phyloP scores from a whole-genome alignment of 306 rosid species.

The Ammopiptanthus mongolicus region DNA sequence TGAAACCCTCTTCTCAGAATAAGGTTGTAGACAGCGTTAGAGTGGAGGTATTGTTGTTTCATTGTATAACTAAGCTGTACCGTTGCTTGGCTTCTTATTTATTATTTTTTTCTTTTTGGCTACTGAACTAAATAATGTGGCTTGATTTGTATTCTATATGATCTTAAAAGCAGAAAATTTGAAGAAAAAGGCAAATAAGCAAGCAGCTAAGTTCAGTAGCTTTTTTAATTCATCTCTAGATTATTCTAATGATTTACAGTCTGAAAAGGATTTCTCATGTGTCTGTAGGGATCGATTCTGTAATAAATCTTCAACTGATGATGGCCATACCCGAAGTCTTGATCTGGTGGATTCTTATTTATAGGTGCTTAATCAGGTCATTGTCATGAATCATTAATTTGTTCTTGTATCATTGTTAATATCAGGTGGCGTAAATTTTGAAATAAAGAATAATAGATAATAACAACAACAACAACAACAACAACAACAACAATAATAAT shows the following conservation, averaged over 20 bases:
- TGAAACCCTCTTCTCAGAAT: neutral
- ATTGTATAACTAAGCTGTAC: neutral
- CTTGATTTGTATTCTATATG: constrained; percentile 1
- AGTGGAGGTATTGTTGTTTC: neutral
- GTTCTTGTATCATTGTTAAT: constrained; percentile 42
- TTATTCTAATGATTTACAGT: constrained; percentile 24
- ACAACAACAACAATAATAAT: neutral
- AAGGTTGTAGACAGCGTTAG: neutral
- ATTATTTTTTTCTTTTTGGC: neutral
- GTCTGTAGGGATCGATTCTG: constrained; percentile 32
- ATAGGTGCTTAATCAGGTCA: constrained; percentile 29
- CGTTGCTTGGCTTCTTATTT: neutral
- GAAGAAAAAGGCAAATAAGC: constrained; percentile 32
- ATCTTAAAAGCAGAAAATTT: constrained; percentile 39
- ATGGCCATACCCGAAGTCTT: constrained; percentile 26
- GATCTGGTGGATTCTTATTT: constrained; percentile 16
- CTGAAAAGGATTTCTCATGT: constrained; percentile 30
- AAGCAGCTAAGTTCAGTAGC: constrained; percentile 22
- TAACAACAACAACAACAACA: neutral
- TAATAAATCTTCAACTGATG: constrained; percentile 29
- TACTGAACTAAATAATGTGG: constrained; percentile 3
- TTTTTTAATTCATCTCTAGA: constrained; percentile 13
- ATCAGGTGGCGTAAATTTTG: constrained; percentile 41
- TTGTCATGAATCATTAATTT: constrained; percentile 22
- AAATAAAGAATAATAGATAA: neutral